Conservation (phyloP, 1,139 yeast genomes). For the Taphrina confusa region DNA sequence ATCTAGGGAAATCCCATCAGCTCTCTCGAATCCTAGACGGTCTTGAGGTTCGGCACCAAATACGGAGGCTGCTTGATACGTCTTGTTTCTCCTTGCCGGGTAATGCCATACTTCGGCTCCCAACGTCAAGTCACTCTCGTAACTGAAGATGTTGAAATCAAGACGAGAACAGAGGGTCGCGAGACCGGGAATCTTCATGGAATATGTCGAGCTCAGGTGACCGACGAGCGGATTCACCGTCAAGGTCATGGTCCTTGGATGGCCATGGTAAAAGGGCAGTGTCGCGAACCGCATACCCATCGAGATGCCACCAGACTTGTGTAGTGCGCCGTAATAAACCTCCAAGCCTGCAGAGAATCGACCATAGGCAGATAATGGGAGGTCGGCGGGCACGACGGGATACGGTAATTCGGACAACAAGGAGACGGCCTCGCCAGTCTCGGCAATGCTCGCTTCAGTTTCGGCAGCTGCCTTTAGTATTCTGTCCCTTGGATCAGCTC, state of each 20-base stretch:
- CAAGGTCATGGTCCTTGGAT: constrained; percentile 84
- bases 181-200: constrained; percentile 59
- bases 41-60: neutral
- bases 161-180: constrained; percentile 76
- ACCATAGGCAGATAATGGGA: constrained; percentile 47
- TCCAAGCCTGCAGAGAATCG: constrained; percentile 79
- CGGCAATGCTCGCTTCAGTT: constrained; percentile 18
- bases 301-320: constrained; percentile 61
- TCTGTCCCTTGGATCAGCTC: constrained; percentile 42
- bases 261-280: constrained; percentile 79
- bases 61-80: neutral
- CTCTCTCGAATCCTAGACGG: constrained; percentile 20
- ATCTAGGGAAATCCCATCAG: constrained; percentile 30
- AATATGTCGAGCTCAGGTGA: constrained; percentile 82
- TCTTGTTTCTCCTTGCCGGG: constrained; percentile 35
- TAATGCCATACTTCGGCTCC: constrained; percentile 80
- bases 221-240: constrained; percentile 91
- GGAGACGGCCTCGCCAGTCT: neutral
- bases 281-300: constrained; percentile 84
- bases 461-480: neutral
- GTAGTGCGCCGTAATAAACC: constrained; percentile 80
- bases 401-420: constrained; percentile 5
- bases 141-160: constrained; percentile 88
- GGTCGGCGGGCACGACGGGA: constrained; percentile 40
- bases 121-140: constrained; percentile 78